phyloP scores from a whole-genome alignment of 192 early-diverging fungal species.

The Coemansia sp. region DNA sequence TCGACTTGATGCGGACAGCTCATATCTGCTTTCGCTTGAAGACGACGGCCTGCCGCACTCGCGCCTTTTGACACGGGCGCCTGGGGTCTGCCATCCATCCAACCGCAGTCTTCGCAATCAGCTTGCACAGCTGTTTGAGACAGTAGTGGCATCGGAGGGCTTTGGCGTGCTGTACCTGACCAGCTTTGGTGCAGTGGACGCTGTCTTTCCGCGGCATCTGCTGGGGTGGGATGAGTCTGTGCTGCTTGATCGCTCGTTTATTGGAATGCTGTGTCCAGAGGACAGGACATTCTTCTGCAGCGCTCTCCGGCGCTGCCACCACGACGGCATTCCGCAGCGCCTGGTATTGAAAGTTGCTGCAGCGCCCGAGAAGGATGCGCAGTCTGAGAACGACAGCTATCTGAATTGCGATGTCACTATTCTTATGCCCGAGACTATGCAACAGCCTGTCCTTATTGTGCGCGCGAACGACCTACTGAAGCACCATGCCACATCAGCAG shows the following conservation, averaged over 20 bases:
- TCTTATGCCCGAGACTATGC: slow-evolving; percentile 46
- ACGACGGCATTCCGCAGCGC: slow-evolving; percentile 47
- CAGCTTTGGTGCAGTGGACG: slow-evolving; percentile 44
- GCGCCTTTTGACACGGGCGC: slow-evolving; percentile 30
- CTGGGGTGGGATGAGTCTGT: slow-evolving; percentile 40
- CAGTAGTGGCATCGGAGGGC: slow-evolving; percentile 16
- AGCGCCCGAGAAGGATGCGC: neutral
- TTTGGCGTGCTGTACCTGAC: slow-evolving; percentile 47
- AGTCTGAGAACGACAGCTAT: slow-evolving; percentile 6
- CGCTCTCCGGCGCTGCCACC: slow-evolving; percentile 35
- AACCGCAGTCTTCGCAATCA: slow-evolving; percentile 12
- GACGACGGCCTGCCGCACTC: slow-evolving; percentile 48
- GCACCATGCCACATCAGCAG: slow-evolving; percentile 5
- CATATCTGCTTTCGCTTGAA: slow-evolving; percentile 41
- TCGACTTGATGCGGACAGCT: slow-evolving; percentile 8
- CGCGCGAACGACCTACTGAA: slow-evolving; percentile 30
- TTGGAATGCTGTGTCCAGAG: slow-evolving; percentile 38
- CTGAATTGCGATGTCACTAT: slow-evolving; percentile 51
- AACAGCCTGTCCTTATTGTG: slow-evolving; percentile 47
- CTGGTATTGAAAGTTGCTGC: slow-evolving; percentile 29
- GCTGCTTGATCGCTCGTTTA: slow-evolving; percentile 43
- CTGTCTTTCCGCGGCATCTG: slow-evolving; percentile 46
- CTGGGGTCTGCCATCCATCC: slow-evolving; percentile 8
- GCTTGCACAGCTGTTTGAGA: slow-evolving; percentile 23
- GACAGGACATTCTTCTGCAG: slow-evolving; percentile 42